These are phyloP conservation scores for Hypoxylon sp. DNA, from an alignment of 2,329 filamentous ascomycete genomes.

Conservation along the genomic window DNA sequence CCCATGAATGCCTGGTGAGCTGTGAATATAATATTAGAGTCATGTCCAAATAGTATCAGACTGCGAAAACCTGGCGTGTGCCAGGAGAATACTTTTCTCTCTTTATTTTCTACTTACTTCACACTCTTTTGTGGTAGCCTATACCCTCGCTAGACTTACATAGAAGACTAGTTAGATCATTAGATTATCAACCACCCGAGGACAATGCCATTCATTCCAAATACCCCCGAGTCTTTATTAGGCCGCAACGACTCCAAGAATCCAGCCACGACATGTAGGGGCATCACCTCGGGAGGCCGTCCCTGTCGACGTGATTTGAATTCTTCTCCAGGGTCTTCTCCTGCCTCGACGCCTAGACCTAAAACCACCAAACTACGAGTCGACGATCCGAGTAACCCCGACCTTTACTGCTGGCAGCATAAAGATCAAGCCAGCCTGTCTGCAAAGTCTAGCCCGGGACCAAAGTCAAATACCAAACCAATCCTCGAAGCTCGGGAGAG, in stretches of 20 bases:
- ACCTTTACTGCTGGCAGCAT: slow-evolving; percentile 95
- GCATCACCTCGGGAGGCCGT: slow-evolving; percentile 84
- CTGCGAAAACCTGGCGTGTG: slow-evolving; percentile 8
- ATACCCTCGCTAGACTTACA: slow-evolving; percentile 30
- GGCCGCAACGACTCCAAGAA: slow-evolving; percentile 88
- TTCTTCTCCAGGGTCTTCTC: slow-evolving; percentile 57
- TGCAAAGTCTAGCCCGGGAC: slow-evolving; percentile 63
- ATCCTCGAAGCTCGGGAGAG: slow-evolving; percentile 78
- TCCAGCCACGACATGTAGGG: slow-evolving; percentile 86
- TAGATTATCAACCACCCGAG: slow-evolving; percentile 14
- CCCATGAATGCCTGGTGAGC: slow-evolving; percentile 32
- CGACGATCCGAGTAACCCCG: slow-evolving; percentile 68
- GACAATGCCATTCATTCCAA: slow-evolving; percentile 75
- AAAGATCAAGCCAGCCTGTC: slow-evolving; percentile 81
- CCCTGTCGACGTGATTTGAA: slow-evolving; percentile 83
- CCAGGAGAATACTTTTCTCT: slow-evolving; percentile 8
- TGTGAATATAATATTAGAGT: slow-evolving; percentile 13
- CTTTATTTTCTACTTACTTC: slow-evolving; percentile 7
- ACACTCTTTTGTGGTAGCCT: slow-evolving; percentile 21
- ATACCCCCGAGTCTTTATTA: slow-evolving; percentile 86
- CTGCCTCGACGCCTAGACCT: slow-evolving; percentile 44
- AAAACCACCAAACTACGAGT: slow-evolving; percentile 56
- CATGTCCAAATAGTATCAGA: slow-evolving; percentile 25
- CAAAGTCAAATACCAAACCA: slow-evolving; percentile 61
- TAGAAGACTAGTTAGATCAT: not conserved